Evolutionary conservation across 768 basidiomycete genomes (phyloP), one percentile per base, ranked within the genome.

Genomic region (Mycena galopus): DNA sequence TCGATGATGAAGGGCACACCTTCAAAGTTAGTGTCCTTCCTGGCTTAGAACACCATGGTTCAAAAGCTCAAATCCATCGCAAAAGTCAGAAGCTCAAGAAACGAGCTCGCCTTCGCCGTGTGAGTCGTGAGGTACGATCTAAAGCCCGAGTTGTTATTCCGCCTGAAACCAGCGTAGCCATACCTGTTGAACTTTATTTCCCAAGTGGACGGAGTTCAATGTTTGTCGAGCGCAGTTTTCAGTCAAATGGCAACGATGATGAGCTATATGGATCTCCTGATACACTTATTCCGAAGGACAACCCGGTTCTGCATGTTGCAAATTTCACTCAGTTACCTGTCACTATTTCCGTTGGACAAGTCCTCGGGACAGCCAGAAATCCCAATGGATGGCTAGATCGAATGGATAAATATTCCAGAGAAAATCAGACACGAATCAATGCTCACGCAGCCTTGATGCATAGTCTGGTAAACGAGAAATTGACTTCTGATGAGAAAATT

Each of bases 211-310:
- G 25, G 19, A 27, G 47, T 2, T 32, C 39, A 21, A 3, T 78
- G 0, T 73, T 75, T 37, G 72, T 77, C 0, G 76, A 78, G 58
- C 27, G 75, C 14, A 56, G 11, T 37, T 78, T n/a, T 17, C 3
- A 1, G 23, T n/a, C 17, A 0, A 50, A 71, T 23, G 67, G 66
- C 9, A 64, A 72, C 23, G 27, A 44, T 10, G 64, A 71, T 2
- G 67, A 65, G 0, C 2, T 67, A 5, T 71, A 73, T 27, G 78
- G 69, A 2, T 50, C 64, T 11, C 17, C 74, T 5, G 78, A 79
- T 21, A 63, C 69, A 0, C 37, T 79, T 0, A 72, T 79, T 0
- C 14, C 47, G 11, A 11, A 16, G 16, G 39, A 73, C 0, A 33
- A 55, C 2, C 53, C 65, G 2, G 7, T 66, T 10, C 27, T 66